Evolutionary conservation across 495 filamentous ascomycete species (phyloP).

Genomic region (Cladorrhinum samala): DNA sequence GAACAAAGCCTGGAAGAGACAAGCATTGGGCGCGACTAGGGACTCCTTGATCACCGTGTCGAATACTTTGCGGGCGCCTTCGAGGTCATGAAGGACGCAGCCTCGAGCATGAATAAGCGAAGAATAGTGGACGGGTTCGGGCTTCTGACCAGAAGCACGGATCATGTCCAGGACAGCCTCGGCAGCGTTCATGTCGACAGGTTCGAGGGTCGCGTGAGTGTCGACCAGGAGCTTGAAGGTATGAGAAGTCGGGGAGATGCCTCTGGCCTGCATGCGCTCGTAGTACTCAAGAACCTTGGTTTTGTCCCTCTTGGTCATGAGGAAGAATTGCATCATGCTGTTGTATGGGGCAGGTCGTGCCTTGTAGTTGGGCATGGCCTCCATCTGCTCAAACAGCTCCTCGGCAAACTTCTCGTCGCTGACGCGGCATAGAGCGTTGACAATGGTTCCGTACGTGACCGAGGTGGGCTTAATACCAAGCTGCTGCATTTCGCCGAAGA

Average conservation of each 20-base stretch:
- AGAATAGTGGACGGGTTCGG: conserved; percentile 92
- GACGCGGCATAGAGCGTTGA: conserved; percentile 95
- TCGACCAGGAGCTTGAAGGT: conserved; percentile 98
- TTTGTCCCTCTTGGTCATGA: conserved; percentile 93
- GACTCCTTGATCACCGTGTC: conserved; percentile 64
- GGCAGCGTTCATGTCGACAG: conserved; percentile 83
- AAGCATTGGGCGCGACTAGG: conserved; percentile 64
- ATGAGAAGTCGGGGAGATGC: conserved; percentile 86
- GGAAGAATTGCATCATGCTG: conserved; percentile 98
- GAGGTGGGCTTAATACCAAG: conserved; percentile 91
- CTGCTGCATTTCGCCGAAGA: conserved; percentile 94
- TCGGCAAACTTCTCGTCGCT: conserved; percentile 97
- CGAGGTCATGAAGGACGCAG: conserved; percentile 87
- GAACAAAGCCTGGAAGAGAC: conserved; percentile 91
- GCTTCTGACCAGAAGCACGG: conserved; percentile 60
- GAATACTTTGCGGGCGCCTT: conserved; percentile 73
- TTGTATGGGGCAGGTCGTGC: conserved; percentile 95
- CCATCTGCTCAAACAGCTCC: conserved; percentile 98
- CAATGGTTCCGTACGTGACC: conserved; percentile 95
- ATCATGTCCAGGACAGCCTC: conserved; percentile 79
- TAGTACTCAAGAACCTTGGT: conserved; percentile 93
- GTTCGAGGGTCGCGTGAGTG: conserved; percentile 88
- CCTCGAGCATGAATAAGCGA: conserved; percentile 94
- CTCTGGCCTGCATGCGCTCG: conserved; percentile 81
- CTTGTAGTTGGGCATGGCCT: conserved; percentile 98